Evolutionary conservation across 2,329 filamentous ascomycete genomes (phyloP).

Genomic region (Exophiala sp.): DNA sequence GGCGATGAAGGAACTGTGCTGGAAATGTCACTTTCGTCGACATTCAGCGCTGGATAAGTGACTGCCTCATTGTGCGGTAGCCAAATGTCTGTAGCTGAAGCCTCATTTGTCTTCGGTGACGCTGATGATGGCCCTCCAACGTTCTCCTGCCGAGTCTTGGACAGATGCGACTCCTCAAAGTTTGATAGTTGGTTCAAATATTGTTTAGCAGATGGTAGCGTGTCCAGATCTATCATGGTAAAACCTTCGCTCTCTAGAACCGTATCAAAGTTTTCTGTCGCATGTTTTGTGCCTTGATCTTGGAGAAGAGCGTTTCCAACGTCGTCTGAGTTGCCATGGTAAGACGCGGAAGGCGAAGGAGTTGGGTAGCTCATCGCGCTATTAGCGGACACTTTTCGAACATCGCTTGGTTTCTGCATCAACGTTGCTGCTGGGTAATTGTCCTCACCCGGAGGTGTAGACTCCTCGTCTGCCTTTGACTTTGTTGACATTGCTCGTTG

Average conservation of each 20-base stretch:
- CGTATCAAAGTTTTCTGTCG: constrained; percentile 50
- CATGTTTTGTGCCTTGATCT: constrained; percentile 29
- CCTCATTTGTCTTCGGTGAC: neutral
- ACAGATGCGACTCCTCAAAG: neutral
- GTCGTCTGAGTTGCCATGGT: constrained; percentile 23
- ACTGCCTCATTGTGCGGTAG: neutral
- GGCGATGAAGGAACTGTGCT: constrained; percentile 27
- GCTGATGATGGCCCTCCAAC: neutral
- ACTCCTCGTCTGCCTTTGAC: constrained; percentile 2
- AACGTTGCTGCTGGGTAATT: neutral
- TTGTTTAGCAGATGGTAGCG: constrained; percentile 47
- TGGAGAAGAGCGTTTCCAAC: constrained; percentile 14
- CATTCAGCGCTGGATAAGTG: constrained; percentile 5
- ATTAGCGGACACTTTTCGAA: constrained; percentile 25
- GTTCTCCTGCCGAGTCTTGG: neutral
- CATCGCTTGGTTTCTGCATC: constrained; percentile 4
- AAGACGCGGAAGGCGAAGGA: constrained; percentile 27
- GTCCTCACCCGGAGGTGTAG: neutral
- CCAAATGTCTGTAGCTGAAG: neutral
- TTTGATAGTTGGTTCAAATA: constrained; percentile 16
- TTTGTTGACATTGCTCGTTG: constrained; percentile 16
- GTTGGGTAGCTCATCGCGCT: constrained; percentile 29
- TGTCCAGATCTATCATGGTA: constrained; percentile 56
- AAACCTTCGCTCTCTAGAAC: constrained; percentile 58
- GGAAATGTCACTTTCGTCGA: constrained; percentile 26